These are phyloP conservation scores for Suhomyces wounanorum DNA, from an alignment of 1,139 yeast genomes.

Conservation along the genomic window DNA sequence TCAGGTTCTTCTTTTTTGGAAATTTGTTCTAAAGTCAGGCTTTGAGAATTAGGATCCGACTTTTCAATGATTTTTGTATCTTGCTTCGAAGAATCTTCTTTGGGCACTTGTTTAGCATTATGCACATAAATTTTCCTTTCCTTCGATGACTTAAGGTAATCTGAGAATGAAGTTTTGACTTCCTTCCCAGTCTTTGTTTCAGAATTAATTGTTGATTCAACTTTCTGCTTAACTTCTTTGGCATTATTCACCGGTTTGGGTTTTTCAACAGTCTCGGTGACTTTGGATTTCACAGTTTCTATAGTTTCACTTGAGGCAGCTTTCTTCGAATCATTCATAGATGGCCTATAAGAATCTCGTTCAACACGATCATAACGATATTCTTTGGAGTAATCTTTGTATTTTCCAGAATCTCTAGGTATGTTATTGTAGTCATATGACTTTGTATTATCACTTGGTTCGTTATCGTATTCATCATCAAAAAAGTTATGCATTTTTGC, in stretches of 20 bases:
- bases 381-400: not conserved
- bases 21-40: no score
- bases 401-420: not conserved
- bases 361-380: not conserved
- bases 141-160: slow-evolving; percentile 17
- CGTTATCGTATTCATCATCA: slow-evolving; percentile 17
- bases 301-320: not conserved
- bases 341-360: not conserved
- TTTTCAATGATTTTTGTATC: not conserved
- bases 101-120: not conserved
- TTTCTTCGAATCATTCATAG: not conserved
- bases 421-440: not conserved
- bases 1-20: no score
- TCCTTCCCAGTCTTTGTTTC: not conserved
- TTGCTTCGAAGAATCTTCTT: not conserved
- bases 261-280: not conserved
- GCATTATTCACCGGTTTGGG: not conserved
- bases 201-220: not conserved
- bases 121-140: slow-evolving; percentile 12
- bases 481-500: slow-evolving; percentile 18
- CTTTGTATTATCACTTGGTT: not conserved
- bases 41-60: no score
- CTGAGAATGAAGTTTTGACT: slow-evolving; percentile 18
- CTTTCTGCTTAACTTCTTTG: not conserved
- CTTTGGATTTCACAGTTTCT: not conserved